Evolutionary conservation across 768 basidiomycete species (phyloP).

Genomic region (Pholiota microspora): DNA sequence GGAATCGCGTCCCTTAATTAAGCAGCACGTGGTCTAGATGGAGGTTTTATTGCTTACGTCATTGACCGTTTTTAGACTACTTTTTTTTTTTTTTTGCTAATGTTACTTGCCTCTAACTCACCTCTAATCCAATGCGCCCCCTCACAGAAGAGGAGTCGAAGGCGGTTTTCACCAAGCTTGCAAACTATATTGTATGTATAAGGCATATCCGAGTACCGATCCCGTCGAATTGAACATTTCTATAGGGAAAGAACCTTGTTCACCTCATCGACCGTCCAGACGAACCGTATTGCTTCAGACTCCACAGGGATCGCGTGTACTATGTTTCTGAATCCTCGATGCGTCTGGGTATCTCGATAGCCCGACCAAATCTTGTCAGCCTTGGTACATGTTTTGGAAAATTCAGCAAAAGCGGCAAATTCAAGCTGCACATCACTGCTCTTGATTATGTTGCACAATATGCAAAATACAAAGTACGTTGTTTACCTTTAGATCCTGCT

Average conservation of each 20-base stretch:
- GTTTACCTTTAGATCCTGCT: not conserved
- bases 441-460: conserved; percentile 94
- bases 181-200: conserved; percentile 86
- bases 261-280: conserved; percentile 94
- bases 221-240: conserved; percentile 3
- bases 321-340: conserved; percentile 96
- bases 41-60: conserved; percentile 3
- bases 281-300: conserved; percentile 92
- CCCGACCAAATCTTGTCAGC: conserved; percentile 87
- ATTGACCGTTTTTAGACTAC: not conserved
- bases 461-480: conserved; percentile 91
- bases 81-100: too few species aligned
- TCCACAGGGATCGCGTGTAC: conserved; percentile 93
- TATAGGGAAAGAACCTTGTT: conserved; percentile 91
- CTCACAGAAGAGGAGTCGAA: conserved; percentile 97
- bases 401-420: conserved; percentile 96
- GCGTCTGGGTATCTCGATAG: conserved; percentile 89
- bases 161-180: conserved; percentile 92
- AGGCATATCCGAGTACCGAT: not conserved
- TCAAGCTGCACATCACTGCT: conserved; percentile 93
- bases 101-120: not conserved
- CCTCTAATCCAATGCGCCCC: conserved; percentile 69
- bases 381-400: conserved; percentile 98
- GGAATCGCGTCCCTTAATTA: too few species aligned
- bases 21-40: not conserved